Evolutionary conservation across 768 basidiomycete genomes (phyloP), one percentile per base, ranked within the genome.

Genomic region (Agrocybe chaxingu): DNA sequence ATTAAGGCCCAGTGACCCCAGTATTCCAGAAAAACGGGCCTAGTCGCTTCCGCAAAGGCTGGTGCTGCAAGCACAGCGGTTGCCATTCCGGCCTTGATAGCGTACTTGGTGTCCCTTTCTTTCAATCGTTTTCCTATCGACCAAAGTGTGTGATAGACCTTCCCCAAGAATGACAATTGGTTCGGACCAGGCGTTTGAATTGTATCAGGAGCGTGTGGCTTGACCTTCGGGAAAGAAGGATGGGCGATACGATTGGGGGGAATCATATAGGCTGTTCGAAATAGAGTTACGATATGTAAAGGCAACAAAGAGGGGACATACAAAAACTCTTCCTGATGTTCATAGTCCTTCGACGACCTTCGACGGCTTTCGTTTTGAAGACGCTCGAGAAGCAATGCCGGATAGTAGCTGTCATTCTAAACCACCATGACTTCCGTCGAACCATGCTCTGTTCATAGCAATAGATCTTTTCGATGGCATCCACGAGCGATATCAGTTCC

Each of bases 1-100:
- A 98, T 90, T 61, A 99, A 70, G 1, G 93, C 93, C 96, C 96
- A 99, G 69, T 98, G 93, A 33, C 95, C 95, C 59, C 85, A 80
- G 58, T 87, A 93, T 42, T 84, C 79, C 38, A 90, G 73, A 61
- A 97, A 98, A 3, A 82, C 66, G 4, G 84, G 85, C 19, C 94
- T 75, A 1, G 89, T 94, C 12, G 66, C 54, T 47, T 89, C 87
- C 52, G 90, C 84, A 67, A 96, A 98, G 0, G 95, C 95, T 2
- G 95, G 94, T 0, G 87, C 77, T 0, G 94, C 87, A 3, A 98
- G 73, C 19, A 97, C 67, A 0, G 90, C 88, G 38, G 84, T 84
- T 1, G 88, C 89, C 72, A 91, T 82, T 16, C 88, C 92, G 7
- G 84, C 86, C 67, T 96, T 96, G 69, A 96, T 73, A 0, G 92